phyloP scores from a whole-genome alignment of 192 early-diverging fungal species.

The Coemansia sp. region DNA sequence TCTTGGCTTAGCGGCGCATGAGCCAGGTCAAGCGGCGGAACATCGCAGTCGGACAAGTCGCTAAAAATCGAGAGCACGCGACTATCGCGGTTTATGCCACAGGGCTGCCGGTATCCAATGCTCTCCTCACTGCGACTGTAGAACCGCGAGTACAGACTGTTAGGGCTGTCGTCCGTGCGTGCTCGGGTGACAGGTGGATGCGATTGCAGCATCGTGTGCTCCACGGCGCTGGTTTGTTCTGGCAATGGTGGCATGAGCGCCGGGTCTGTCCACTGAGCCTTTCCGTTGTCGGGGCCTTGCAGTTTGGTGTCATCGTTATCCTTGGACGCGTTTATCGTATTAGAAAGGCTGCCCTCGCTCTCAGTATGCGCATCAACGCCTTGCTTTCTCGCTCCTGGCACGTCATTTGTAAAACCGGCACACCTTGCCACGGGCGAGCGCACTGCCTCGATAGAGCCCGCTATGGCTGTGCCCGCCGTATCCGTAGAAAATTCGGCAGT shows the following conservation, averaged over 20 bases:
- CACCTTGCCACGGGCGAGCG: background rate
- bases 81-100: constrained; percentile 15
- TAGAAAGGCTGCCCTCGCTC: background rate
- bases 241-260: background rate
- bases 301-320: background rate
- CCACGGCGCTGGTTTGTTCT: background rate
- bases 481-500: constrained; percentile 12
- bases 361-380: background rate
- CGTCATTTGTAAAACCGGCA: background rate
- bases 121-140: constrained; percentile 10
- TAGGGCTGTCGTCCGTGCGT: background rate
- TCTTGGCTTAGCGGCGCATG: constrained; percentile 4
- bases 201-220: background rate
- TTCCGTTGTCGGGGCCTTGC: background rate
- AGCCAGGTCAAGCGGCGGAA: constrained; percentile 11
- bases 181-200: background rate
- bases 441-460: background rate
- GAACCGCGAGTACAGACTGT: background rate
- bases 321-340: background rate
- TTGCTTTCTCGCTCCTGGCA: background rate
- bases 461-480: constrained; percentile 2
- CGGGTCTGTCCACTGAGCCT: background rate
- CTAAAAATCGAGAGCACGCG: constrained; percentile 25
- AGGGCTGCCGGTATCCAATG: constrained; percentile 1
- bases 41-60: constrained; percentile 27